Percentiles rank a stretch among this genome's conserved stretches.
phyloP scores from a whole-genome alignment of 2,329 filamentous ascomycete species.

The Ophiostoma piceae region DNA sequence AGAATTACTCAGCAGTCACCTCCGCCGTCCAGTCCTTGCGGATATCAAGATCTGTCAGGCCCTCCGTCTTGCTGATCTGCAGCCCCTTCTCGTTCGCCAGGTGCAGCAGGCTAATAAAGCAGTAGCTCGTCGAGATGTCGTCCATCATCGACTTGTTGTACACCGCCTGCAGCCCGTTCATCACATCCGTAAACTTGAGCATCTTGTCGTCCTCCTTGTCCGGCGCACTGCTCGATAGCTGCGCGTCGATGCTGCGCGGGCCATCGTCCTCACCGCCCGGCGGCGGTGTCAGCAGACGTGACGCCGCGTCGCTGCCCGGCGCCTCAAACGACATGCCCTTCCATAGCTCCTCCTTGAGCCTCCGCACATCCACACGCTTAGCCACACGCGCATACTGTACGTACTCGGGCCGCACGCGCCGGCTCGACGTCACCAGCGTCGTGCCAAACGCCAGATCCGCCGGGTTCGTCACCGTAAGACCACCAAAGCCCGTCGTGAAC shows the following conservation, averaged over 20 bases:
- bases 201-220: constrained; percentile 43
- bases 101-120: constrained; percentile 90
- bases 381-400: constrained; percentile 65
- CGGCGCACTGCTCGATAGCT: constrained; percentile 30
- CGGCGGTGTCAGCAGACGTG: constrained; percentile 27
- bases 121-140: constrained; percentile 88
- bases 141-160: constrained; percentile 82
- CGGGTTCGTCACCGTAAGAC: constrained; percentile 42
- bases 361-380: constrained; percentile 65
- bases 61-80: constrained; percentile 60
- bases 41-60: constrained; percentile 56
- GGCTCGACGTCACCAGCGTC: constrained; percentile 60
- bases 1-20: constrained; percentile 41
- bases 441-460: constrained; percentile 55
- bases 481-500: constrained; percentile 41
- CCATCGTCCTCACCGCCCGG: constrained; percentile 17
- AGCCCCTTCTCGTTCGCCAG: constrained; percentile 90
- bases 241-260: constrained; percentile 13
- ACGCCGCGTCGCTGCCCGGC: constrained; percentile 36
- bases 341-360: constrained; percentile 66
- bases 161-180: constrained; percentile 80
- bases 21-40: constrained; percentile 59
- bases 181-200: constrained; percentile 83
- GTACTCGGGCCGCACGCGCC: constrained; percentile 60
- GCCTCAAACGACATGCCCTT: constrained; percentile 56